These are phyloP conservation scores for Artomyces pyxidatus DNA, from an alignment of 768 basidiomycete species.

Conservation along the genomic window DNA sequence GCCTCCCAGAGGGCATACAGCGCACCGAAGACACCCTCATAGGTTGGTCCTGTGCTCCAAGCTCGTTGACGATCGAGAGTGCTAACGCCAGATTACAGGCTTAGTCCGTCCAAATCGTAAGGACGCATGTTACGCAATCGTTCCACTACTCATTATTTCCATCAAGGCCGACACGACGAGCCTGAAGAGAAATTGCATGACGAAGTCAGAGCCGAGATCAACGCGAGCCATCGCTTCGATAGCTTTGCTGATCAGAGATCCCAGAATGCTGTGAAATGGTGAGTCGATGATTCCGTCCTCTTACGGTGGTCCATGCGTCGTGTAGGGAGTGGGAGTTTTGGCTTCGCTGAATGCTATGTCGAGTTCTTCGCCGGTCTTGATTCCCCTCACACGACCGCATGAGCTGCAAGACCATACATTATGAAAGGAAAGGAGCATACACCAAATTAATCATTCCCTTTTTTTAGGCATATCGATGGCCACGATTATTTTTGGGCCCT, in stretches of 20 bases:
- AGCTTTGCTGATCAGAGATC: conserved; percentile 73
- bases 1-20: not conserved
- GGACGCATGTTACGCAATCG: no score
- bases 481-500: conserved; percentile 97
- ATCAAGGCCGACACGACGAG: conserved; percentile 64
- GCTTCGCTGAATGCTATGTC: no score
- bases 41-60: not conserved
- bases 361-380: no score
- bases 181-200: conserved; percentile 68
- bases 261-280: conserved; percentile 81
- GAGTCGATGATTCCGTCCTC: conserved; percentile 10
- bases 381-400: no score
- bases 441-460: no score
- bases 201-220: conserved; percentile 65
- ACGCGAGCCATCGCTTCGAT: conserved; percentile 70
- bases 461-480: conserved; percentile 76
- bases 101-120: not conserved
- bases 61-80: not conserved
- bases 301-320: not conserved
- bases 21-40: not conserved
- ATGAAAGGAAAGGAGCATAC: no score
- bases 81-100: not conserved
- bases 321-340: not conserved
- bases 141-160: no score
- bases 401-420: no score